Percentiles rank a stretch among this genome's conserved stretches.
phyloP scores from a whole-genome alignment of 192 early-diverging fungal species.

The Rhizoclosmatium globosum region DNA sequence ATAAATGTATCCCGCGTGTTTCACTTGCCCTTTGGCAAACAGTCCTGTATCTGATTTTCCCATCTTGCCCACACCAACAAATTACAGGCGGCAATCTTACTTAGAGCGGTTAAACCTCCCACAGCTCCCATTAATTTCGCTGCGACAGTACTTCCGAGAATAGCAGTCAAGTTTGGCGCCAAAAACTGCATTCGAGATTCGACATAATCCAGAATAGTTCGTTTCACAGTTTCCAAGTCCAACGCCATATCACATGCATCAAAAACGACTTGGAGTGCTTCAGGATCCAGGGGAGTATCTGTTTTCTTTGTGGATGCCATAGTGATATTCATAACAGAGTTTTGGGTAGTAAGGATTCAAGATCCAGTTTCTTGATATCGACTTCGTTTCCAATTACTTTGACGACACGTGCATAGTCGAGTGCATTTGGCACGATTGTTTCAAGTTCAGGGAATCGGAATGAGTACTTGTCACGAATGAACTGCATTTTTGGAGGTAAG shows the following conservation, averaged over 20 bases:
- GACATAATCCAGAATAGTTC: slow-evolving; percentile 86
- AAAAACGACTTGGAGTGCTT: slow-evolving; percentile 69
- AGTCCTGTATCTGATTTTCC: slow-evolving; percentile 56
- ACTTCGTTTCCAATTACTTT: slow-evolving; percentile 77
- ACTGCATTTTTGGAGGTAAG: slow-evolving; percentile 52
- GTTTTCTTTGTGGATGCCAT: slow-evolving; percentile 31
- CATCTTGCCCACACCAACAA: slow-evolving; percentile 76
- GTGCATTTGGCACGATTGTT: slow-evolving; percentile 83
- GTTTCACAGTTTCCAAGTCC: slow-evolving; percentile 75
- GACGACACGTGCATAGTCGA: slow-evolving; percentile 90
- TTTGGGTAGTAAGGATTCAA: slow-evolving; percentile 81
- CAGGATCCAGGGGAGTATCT: slow-evolving; percentile 68
- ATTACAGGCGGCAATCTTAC: slow-evolving; percentile 92
- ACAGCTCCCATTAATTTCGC: slow-evolving; percentile 91
- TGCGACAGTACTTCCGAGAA: slow-evolving; percentile 85
- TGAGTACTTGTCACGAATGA: slow-evolving; percentile 90
- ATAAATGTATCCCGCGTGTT: slow-evolving; percentile 84
- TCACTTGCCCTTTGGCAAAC: slow-evolving; percentile 68
- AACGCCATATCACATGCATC: slow-evolving; percentile 84
- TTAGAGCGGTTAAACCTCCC: slow-evolving; percentile 85
- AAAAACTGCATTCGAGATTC: slow-evolving; percentile 91
- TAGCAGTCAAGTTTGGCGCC: slow-evolving; percentile 90
- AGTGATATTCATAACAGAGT: slow-evolving; percentile 89
- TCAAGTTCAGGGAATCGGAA: slow-evolving; percentile 92
- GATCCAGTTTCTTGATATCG: slow-evolving; percentile 83